A percentile compares a stretch with the other conserved stretches of the same genome.
These are phyloP conservation scores for Nakaseomyces nivariensis DNA, from an alignment of 1,139 yeast genomes.

Conservation along the genomic window DNA sequence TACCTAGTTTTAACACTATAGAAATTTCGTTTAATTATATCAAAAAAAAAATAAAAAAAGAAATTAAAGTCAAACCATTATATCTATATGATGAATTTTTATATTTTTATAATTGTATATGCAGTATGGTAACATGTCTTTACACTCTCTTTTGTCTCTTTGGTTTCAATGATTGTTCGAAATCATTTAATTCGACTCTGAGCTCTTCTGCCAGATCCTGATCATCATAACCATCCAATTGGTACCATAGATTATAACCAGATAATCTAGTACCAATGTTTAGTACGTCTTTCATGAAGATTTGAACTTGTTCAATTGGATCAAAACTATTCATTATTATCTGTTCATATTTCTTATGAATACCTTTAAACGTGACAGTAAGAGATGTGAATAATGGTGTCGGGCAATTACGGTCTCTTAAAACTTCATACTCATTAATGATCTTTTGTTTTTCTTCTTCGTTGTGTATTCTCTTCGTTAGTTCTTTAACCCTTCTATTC, in stretches of 20 bases:
- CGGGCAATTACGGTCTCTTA: slow-evolving; percentile 27
- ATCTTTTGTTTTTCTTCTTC: slow-evolving; percentile 11
- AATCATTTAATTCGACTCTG: slow-evolving; percentile 30
- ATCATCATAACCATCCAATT: slow-evolving; percentile 70
- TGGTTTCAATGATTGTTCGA: slow-evolving; percentile 33
- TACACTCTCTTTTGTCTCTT: slow-evolving; percentile 26
- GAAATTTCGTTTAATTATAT: not conserved
- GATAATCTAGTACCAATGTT: slow-evolving; percentile 51
- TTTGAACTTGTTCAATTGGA: slow-evolving; percentile 44
- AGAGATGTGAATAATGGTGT: slow-evolving; percentile 48
- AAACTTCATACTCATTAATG: slow-evolving; percentile 12
- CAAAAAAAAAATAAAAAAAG: not conserved
- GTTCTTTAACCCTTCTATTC: slow-evolving; percentile 17
- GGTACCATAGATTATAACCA: slow-evolving; percentile 70
- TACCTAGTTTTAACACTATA: slow-evolving; percentile 1
- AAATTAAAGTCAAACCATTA: not conserved
- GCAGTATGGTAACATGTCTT: not conserved
- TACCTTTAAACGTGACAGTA: slow-evolving; percentile 51
- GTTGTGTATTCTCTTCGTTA: slow-evolving; percentile 10
- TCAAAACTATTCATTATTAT: slow-evolving; percentile 63
- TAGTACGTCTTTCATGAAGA: slow-evolving; percentile 53
- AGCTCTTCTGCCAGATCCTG: slow-evolving; percentile 36
- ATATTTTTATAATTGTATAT: too few relatives aligned
- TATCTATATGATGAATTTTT: too few relatives aligned
- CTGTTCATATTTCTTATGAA: slow-evolving; percentile 59